A percentile compares a stretch with the other conserved stretches of the same genome.
phyloP scores from a whole-genome alignment of 2,329 filamentous ascomycete genomes.

The Stemphylium beticola region DNA sequence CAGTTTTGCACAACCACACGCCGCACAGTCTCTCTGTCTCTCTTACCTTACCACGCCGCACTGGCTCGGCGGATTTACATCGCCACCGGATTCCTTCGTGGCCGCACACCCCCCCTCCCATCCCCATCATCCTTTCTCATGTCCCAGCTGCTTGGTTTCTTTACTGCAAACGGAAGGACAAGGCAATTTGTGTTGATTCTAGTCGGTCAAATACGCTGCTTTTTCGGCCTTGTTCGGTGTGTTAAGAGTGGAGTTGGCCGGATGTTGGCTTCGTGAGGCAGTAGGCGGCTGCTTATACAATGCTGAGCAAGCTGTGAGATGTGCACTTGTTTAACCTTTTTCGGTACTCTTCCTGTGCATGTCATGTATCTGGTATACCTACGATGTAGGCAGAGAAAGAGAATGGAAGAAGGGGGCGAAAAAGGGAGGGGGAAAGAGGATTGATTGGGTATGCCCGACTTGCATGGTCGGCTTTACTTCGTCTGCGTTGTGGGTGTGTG shows the following conservation, averaged over 20 bases:
- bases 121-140: conserved; percentile 1
- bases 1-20: too few species aligned
- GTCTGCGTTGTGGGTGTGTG: too few species aligned
- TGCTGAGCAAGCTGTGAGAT: background rate
- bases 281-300: background rate
- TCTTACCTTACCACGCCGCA: background rate
- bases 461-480: too few species aligned
- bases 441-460: too few species aligned
- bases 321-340: background rate
- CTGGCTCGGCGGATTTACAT: conserved; percentile 1
- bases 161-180: conserved; percentile 11
- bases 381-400: too few species aligned
- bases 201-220: conserved; percentile 18
- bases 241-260: background rate
- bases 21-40: background rate
- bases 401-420: too few species aligned
- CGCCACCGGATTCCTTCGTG: conserved; percentile 1
- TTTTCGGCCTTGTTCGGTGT: conserved; percentile 14
- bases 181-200: conserved; percentile 13
- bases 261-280: background rate
- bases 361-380: too few species aligned
- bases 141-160: background rate
- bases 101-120: background rate
- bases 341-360: too few species aligned
- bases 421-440: too few species aligned